phyloP scores from a whole-genome alignment of 495 filamentous ascomycete species.

The Neurospora tetraspora region DNA sequence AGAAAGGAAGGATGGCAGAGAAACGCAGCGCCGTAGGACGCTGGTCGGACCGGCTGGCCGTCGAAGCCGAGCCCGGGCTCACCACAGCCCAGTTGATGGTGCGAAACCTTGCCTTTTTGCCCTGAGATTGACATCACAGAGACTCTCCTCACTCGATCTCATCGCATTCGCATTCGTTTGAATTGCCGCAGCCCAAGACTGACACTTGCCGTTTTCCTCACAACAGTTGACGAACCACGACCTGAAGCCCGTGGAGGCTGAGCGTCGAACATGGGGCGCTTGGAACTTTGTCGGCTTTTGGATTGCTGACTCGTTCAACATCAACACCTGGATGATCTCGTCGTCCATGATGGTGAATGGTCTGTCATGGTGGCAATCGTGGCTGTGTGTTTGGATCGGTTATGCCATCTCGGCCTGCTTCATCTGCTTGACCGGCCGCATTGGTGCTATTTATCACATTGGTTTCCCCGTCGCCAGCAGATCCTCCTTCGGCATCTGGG shows the following conservation, averaged over 20 bases:
- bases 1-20: not conserved
- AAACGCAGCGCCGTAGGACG: conserved; percentile 11
- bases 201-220: conserved; percentile 2
- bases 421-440: conserved; percentile 69
- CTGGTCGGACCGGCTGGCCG: conserved; percentile 50
- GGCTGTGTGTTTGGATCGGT: conserved; percentile 82
- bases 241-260: conserved; percentile 81
- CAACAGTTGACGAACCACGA: conserved; percentile 72
- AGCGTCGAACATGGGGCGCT: conserved; percentile 74
- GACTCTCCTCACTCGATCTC: not conserved
- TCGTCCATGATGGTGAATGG: conserved; percentile 64
- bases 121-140: not conserved
- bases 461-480: conserved; percentile 73
- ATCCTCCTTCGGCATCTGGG: conserved; percentile 79
- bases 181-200: not conserved
- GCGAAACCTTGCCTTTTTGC: conserved; percentile 12
- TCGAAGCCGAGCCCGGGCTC: conserved; percentile 66
- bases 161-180: not conserved
- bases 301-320: conserved; percentile 92
- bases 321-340: conserved; percentile 98
- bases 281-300: conserved; percentile 89
- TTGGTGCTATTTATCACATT: conserved; percentile 84
- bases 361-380: conserved; percentile 92
- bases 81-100: conserved; percentile 74
- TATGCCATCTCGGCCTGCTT: conserved; percentile 70